A percentile compares a stretch with the other conserved stretches of the same genome.
Evolutionary conservation across 768 basidiomycete species (phyloP).

Genomic region (Boletus rex-veris): DNA sequence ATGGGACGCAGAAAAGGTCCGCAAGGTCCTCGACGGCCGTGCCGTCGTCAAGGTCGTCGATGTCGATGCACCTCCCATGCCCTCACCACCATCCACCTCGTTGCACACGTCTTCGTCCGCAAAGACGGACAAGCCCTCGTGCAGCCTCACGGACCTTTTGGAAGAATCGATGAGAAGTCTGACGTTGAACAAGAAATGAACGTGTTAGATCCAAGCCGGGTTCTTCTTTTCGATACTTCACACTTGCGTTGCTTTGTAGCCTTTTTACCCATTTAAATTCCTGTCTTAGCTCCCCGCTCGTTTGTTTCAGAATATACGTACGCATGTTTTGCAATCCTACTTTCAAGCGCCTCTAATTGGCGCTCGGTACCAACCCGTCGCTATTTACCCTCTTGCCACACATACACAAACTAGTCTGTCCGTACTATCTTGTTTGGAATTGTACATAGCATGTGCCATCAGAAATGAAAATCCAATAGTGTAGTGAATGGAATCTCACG

Average conservation of each 20-base stretch:
- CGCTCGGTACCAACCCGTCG: background rate
- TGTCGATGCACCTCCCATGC: slow-evolving; percentile 42
- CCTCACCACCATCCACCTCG: background rate
- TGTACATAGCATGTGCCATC: slow-evolving; percentile 8
- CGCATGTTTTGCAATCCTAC: slow-evolving; percentile 6
- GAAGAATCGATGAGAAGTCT: slow-evolving; percentile 70
- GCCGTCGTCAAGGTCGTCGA: slow-evolving; percentile 80
- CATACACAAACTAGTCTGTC: slow-evolving; percentile 11
- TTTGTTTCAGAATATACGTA: slow-evolving; percentile 6
- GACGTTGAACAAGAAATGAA: slow-evolving; percentile 53
- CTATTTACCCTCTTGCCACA: slow-evolving; percentile 13
- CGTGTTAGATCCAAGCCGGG: background rate
- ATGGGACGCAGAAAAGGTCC: slow-evolving; percentile 77
- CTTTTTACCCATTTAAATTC: slow-evolving; percentile 13
- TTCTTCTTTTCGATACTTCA: background rate
- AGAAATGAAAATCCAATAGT: slow-evolving; percentile 3
- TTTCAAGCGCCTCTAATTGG: slow-evolving; percentile 4
- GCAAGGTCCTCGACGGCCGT: slow-evolving; percentile 76
- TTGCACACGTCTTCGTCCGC: slow-evolving; percentile 2
- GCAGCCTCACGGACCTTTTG: slow-evolving; percentile 41
- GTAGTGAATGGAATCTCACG: slow-evolving; percentile 6
- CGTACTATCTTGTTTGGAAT: slow-evolving; percentile 13
- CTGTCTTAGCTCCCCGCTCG: slow-evolving; percentile 16
- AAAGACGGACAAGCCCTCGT: slow-evolving; percentile 18
- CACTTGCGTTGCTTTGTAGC: background rate